phyloP scores from a whole-genome alignment of 179 eudicot genomes.

The Actinidia polygama region DNA sequence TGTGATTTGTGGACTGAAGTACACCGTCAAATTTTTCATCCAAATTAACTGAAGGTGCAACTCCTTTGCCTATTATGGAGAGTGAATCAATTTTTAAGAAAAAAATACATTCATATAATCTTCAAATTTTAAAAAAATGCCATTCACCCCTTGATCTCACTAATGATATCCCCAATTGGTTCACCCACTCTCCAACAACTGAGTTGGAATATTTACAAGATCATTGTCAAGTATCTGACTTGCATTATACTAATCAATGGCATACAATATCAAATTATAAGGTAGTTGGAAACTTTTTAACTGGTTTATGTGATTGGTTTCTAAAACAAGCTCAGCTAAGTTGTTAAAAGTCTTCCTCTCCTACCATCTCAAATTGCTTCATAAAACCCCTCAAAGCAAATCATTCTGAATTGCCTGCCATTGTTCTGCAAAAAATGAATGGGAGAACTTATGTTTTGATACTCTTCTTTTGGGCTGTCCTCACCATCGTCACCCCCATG shows the following conservation, averaged over 20 bases:
- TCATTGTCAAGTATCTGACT: conserved; percentile 31
- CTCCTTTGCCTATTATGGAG: too few relatives aligned
- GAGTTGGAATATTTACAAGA: conserved; percentile 2
- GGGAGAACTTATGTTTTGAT: conserved; percentile 58
- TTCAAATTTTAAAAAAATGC: too few relatives aligned
- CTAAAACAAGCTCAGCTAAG: conserved; percentile 49
- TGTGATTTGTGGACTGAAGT: too few relatives aligned
- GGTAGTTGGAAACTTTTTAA: too few relatives aligned
- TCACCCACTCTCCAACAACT: conserved; percentile 41
- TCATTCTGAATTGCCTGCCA: neutral
- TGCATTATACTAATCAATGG: neutral
- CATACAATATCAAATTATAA: neutral
- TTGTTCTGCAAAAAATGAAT: conserved; percentile 41
- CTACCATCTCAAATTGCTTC: conserved; percentile 2
- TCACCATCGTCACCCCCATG: conserved; percentile 66
- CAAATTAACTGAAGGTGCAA: too few relatives aligned
- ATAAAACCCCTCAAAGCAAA: conserved; percentile 12
- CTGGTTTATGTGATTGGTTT: neutral
- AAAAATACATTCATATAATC: too few relatives aligned
- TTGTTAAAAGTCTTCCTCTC: conserved; percentile 20
- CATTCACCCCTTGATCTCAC: too few relatives aligned
- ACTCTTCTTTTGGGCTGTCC: conserved; percentile 66
- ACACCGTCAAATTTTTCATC: too few relatives aligned
- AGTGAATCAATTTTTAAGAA: too few relatives aligned
- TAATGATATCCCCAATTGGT: conserved; percentile 38